A percentile compares a stretch with the other conserved stretches of the same genome.
Conservation (phyloP, 768 basidiomycete genomes). For the Leccinum sublutescens region DNA sequence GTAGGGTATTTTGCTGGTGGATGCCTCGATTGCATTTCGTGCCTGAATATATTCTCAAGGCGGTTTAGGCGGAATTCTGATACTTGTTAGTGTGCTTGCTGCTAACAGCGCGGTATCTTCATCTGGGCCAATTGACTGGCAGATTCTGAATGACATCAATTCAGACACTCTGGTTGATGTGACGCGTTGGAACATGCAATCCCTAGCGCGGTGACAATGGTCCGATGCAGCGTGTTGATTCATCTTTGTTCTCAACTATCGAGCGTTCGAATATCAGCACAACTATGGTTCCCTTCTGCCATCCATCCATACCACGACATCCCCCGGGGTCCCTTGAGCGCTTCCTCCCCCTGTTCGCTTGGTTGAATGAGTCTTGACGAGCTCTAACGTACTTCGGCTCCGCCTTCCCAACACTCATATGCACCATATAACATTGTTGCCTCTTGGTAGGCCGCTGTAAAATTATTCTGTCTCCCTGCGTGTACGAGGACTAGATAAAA, state of each 20-base stretch:
- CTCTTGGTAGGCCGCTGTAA: too few species aligned
- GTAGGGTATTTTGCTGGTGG: conserved; percentile 43
- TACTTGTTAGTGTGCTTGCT: conserved; percentile 45
- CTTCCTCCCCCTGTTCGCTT: not conserved
- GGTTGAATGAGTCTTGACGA: not conserved
- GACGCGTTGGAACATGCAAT: not conserved
- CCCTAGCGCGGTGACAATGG: too few species aligned
- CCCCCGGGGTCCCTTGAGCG: not conserved
- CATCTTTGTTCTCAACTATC: not conserved
- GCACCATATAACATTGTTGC: not conserved
- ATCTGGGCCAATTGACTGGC: conserved; percentile 39
- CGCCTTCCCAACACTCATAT: not conserved
- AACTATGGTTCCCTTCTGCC: not conserved
- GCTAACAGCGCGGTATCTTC: conserved; percentile 39
- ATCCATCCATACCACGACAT: not conserved
- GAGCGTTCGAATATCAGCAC: not conserved
- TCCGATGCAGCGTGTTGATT: not conserved
- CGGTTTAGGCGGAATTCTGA: conserved; percentile 35
- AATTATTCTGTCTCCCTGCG: too few species aligned
- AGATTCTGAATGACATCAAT: conserved; percentile 35
- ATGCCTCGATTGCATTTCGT: not conserved
- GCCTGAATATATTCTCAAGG: not conserved
- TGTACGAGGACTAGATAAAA: too few species aligned
- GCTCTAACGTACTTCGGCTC: not conserved
- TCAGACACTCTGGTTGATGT: not conserved